A percentile compares a stretch with the other conserved stretches of the same genome.
Conservation (phyloP, 1,284 basidiomycete species). For the Erythrobasidium hasegawianum region DNA sequence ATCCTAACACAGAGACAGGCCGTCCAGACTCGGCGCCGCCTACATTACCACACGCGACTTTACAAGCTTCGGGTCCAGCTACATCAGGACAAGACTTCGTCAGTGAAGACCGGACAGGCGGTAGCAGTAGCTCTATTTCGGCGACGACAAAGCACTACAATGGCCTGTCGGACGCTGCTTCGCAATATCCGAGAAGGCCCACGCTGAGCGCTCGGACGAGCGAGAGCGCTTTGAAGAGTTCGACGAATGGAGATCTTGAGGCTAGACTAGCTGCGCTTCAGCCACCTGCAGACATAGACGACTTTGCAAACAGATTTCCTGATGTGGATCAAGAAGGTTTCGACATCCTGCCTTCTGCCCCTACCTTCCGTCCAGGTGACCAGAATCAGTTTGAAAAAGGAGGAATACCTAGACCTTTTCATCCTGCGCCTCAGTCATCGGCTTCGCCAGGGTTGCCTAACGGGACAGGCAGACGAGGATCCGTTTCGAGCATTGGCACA, state of each 20-base stretch:
- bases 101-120: not conserved
- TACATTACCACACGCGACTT: not conserved
- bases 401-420: conserved; percentile 13
- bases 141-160: not conserved
- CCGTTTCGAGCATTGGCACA: conserved; percentile 13
- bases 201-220: too few species aligned
- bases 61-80: not conserved
- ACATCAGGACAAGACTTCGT: not conserved
- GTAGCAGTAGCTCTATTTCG: not conserved
- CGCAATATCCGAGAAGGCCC: not conserved
- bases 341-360: conserved; percentile 6
- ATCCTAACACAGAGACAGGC: not conserved
- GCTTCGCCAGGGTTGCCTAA: not conserved
- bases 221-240: not conserved
- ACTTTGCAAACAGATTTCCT: conserved; percentile 30
- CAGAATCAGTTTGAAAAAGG: not conserved
- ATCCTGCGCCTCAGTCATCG: conserved; percentile 28
- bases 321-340: conserved; percentile 28
- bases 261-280: not conserved
- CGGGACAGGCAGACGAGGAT: conserved; percentile 8
- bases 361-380: not conserved
- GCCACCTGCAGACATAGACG: not conserved
- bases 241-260: not conserved
- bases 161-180: not conserved
- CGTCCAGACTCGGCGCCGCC: conserved; percentile 2